phyloP scores from a whole-genome alignment of 1,284 basidiomycete species.

The Meira nashicola region DNA sequence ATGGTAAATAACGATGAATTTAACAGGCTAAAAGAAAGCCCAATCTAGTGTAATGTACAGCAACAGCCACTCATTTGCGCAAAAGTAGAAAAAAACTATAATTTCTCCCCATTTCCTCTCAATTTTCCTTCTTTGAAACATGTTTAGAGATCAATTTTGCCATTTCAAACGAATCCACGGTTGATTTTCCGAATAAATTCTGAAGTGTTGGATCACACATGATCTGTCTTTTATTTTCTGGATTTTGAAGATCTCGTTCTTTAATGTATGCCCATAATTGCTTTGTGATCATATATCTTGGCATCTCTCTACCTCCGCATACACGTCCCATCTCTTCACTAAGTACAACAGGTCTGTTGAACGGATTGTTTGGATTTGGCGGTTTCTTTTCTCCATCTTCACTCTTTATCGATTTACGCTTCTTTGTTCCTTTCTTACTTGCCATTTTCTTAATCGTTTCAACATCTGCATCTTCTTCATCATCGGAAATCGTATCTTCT shows the following conservation, averaged over 20 bases:
- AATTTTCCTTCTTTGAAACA: constrained; percentile 40
- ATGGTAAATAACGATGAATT: too few species aligned
- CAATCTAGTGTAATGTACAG: too few species aligned
- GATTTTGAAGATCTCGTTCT: constrained; percentile 70
- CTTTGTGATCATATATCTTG: constrained; percentile 82
- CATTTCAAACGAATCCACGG: constrained; percentile 60
- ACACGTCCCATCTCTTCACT: constrained; percentile 42
- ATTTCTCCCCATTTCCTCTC: too few species aligned
- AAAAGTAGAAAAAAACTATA: too few species aligned
- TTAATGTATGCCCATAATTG: constrained; percentile 81
- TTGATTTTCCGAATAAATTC: constrained; percentile 68
- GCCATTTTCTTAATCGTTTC: constrained; percentile 13
- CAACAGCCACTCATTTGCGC: too few species aligned
- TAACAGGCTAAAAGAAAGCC: too few species aligned
- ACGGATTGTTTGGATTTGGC: constrained; percentile 48
- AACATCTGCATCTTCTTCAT: constrained; percentile 15
- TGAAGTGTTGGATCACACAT: constrained; percentile 68
- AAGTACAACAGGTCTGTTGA: constrained; percentile 47
- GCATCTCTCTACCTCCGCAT: constrained; percentile 57
- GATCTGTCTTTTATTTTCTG: constrained; percentile 71
- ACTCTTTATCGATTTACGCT: constrained; percentile 32
- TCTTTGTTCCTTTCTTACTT: constrained; percentile 26
- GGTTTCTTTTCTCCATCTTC: constrained; percentile 32
- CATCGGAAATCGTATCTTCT: constrained; percentile 12
- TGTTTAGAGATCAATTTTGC: constrained; percentile 49